Evolutionary conservation across 441 rosid genomes (phyloP).

Genomic region (Erysimum cheiri): DNA sequence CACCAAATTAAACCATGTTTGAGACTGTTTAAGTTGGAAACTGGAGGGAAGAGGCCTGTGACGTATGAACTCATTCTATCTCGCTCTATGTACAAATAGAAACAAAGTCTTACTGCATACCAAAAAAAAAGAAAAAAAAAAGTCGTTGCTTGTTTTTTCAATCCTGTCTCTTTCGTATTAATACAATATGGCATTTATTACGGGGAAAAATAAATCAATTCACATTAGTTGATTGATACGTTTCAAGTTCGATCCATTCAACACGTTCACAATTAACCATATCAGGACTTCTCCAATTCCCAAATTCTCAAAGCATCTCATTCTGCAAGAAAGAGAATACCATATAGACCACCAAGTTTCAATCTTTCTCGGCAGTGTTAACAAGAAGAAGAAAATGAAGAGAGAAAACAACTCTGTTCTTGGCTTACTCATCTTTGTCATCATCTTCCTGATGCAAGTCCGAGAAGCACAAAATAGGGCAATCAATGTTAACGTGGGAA

Average conservation of each 20-base stretch:
- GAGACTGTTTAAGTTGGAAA: background rate
- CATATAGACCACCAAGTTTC: conserved; percentile 2
- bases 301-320: background rate
- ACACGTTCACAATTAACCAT: background rate
- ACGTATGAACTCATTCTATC: too few species aligned
- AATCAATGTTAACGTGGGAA: conserved; percentile 1
- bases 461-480: background rate
- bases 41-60: too few species aligned
- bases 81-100: too few species aligned
- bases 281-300: background rate
- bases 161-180: too few species aligned
- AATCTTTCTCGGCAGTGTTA: background rate
- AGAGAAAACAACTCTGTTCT: background rate
- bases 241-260: background rate
- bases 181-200: too few species aligned
- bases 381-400: conserved; percentile 2
- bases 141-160: too few species aligned
- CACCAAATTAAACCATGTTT: background rate
- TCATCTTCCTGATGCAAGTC: conserved; percentile 9
- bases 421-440: background rate
- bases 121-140: too few species aligned
- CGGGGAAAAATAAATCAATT: too few species aligned
- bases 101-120: too few species aligned
- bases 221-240: too few species aligned
- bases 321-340: background rate